A percentile compares a stretch with the other conserved stretches of the same genome.
These are phyloP conservation scores for Kokia cookei DNA, from an alignment of 441 rosid species.

Conservation along the genomic window DNA sequence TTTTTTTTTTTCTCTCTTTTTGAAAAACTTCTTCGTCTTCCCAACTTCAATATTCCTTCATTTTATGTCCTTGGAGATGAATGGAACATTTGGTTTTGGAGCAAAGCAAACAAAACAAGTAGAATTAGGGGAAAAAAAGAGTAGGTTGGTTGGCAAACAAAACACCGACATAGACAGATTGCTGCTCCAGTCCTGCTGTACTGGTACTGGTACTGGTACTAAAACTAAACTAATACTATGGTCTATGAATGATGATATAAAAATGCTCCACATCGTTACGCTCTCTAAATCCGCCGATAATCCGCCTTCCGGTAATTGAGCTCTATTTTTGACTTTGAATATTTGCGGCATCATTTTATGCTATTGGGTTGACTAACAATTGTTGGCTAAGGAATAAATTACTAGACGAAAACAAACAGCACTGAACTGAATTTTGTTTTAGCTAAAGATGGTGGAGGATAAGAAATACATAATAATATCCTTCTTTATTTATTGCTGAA, in stretches of 20 bases:
- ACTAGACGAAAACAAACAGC: too few species aligned
- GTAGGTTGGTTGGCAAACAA: not conserved
- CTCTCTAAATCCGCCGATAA: not conserved
- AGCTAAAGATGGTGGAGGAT: not conserved
- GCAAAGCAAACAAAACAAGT: not conserved
- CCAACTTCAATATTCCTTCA: not conserved
- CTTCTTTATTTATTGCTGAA: not conserved
- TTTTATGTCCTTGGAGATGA: not conserved
- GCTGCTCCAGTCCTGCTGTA: not conserved
- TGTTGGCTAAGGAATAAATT: too few species aligned
- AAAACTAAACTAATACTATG: not conserved
- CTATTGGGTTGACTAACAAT: not conserved
- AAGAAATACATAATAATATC: not conserved
- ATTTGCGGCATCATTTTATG: not conserved
- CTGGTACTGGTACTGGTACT: not conserved
- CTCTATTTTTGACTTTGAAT: not conserved
- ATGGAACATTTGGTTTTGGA: not conserved
- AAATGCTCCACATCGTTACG: not conserved
- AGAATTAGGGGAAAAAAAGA: not conserved
- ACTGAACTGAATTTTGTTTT: not conserved
- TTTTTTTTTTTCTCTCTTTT: not conserved
- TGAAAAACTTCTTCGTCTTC: not conserved
- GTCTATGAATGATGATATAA: not conserved
- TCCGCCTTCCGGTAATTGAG: not conserved
- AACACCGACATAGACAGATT: not conserved